These are phyloP conservation scores for Starmerella sirachaensis DNA, from an alignment of 805 yeast genomes.

Conservation along the genomic window DNA sequence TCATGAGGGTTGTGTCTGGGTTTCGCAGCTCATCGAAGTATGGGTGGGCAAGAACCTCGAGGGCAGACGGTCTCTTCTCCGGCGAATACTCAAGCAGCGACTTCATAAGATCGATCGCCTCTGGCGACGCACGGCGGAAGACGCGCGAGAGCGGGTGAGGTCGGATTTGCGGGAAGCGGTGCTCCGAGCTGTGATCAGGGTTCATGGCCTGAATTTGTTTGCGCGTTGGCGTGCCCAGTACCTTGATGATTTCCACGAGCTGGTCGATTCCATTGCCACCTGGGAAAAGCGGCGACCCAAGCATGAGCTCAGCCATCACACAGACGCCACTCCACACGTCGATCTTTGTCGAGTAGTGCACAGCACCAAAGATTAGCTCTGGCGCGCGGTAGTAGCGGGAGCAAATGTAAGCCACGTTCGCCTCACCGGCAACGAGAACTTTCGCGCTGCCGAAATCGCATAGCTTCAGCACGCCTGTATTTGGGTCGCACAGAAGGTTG, in stretches of 20 bases:
- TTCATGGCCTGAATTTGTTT: slow-evolving; percentile 92
- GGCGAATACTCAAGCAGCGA: slow-evolving; percentile 85
- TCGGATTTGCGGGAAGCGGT: slow-evolving; percentile 64
- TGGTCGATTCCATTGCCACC: slow-evolving; percentile 98
- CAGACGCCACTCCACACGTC: slow-evolving; percentile 98
- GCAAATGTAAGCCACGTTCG: slow-evolving; percentile 92
- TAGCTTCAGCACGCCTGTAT: slow-evolving; percentile 69
- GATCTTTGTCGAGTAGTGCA: slow-evolving; percentile 89
- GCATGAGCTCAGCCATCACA: slow-evolving; percentile 90
- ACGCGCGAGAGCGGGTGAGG: slow-evolving; percentile 49
- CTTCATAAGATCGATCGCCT: slow-evolving; percentile 75
- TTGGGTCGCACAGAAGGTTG: slow-evolving; percentile 76
- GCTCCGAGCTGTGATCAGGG: slow-evolving; percentile 85
- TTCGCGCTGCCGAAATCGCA: slow-evolving; percentile 98
- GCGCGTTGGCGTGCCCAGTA: slow-evolving; percentile 86
- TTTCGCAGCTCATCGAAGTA: slow-evolving; percentile 79
- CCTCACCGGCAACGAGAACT: slow-evolving; percentile 76
- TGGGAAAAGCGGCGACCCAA: slow-evolving; percentile 95
- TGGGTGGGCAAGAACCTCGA: slow-evolving; percentile 72
- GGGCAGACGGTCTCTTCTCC: slow-evolving; percentile 64
- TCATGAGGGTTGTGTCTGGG: slow-evolving; percentile 33
- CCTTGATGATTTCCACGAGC: slow-evolving; percentile 89
- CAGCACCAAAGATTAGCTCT: slow-evolving; percentile 92
- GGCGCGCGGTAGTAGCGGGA: slow-evolving; percentile 96
- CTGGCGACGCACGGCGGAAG: slow-evolving; percentile 66